Evolutionary conservation across 192 early-diverging fungal genomes (phyloP).

Genomic region (Bifiguratus adelaidae): DNA sequence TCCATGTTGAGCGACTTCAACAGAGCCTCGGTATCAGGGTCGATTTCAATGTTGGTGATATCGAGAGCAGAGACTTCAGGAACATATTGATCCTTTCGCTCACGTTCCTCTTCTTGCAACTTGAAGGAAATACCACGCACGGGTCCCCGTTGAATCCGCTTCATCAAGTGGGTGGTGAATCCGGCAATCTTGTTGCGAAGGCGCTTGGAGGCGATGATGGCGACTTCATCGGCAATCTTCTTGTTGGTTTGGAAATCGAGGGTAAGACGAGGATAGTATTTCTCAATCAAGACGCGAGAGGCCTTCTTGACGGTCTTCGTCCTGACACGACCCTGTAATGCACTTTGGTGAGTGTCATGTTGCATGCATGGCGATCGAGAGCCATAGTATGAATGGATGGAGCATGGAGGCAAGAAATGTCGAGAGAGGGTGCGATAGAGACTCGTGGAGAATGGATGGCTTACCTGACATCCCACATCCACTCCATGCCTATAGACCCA

Average conservation of each 20-base stretch:
- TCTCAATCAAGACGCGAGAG: slow-evolving; percentile 99
- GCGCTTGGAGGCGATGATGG: slow-evolving; percentile 97
- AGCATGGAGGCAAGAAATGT: not conserved
- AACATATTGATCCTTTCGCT: slow-evolving; percentile 99
- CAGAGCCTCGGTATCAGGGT: slow-evolving; percentile 89
- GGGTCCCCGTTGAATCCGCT: slow-evolving; percentile 96
- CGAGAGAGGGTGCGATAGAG: too few species aligned
- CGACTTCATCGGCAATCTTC: slow-evolving; percentile 95
- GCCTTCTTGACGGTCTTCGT: slow-evolving; percentile 99
- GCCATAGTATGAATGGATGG: not conserved
- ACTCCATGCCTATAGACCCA: too few species aligned
- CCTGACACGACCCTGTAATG: slow-evolving; percentile 86
- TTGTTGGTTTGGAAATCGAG: slow-evolving; percentile 99
- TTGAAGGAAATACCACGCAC: slow-evolving; percentile 99
- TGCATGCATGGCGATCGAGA: not conserved
- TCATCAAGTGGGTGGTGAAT: slow-evolving; percentile 99
- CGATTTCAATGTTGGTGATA: slow-evolving; percentile 84
- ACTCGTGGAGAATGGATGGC: too few species aligned
- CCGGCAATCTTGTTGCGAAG: slow-evolving; percentile 99
- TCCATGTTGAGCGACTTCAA: slow-evolving; percentile 97
- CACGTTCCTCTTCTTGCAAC: slow-evolving; percentile 99
- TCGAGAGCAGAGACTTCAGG: slow-evolving; percentile 97
- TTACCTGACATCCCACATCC: too few species aligned
- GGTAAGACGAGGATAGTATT: slow-evolving; percentile 99
- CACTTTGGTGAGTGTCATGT: not conserved